Conservation (phyloP, 495 filamentous ascomycete species). For the Penicillium flavigenum region DNA sequence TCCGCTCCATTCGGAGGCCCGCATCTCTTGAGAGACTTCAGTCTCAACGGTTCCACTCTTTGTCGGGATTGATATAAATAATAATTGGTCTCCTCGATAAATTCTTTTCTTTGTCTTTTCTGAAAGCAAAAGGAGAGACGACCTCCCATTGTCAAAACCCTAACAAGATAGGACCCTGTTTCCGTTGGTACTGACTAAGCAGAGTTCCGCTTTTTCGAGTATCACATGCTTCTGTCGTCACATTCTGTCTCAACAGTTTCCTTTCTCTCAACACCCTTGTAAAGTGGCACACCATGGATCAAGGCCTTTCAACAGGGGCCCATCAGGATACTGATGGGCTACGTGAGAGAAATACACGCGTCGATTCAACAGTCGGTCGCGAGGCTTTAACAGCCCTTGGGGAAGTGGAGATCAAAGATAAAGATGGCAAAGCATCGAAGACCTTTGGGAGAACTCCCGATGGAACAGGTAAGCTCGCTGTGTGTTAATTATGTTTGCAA, state of each 20-base stretch:
- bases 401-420: constrained; percentile 40
- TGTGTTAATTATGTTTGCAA: constrained; percentile 1
- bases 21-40: constrained; percentile 18
- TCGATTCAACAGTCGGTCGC: constrained; percentile 36
- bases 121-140: neutral
- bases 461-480: constrained; percentile 69
- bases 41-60: constrained; percentile 22
- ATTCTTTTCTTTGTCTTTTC: neutral
- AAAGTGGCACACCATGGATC: constrained; percentile 37
- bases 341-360: constrained; percentile 45
- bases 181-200: constrained; percentile 24
- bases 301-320: constrained; percentile 47
- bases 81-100: neutral
- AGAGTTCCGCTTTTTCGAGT: constrained; percentile 15
- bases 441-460: constrained; percentile 91
- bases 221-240: constrained; percentile 40
- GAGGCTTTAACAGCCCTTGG: constrained; percentile 39
- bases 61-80: constrained; percentile 19
- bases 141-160: neutral
- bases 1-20: constrained; percentile 34
- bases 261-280: constrained; percentile 19
- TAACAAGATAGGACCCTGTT: neutral
- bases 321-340: constrained; percentile 41
- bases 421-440: constrained; percentile 58
- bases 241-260: constrained; percentile 22